Conservation (phyloP, 2,329 filamentous ascomycete genomes). For the Fusarium sp. region DNA sequence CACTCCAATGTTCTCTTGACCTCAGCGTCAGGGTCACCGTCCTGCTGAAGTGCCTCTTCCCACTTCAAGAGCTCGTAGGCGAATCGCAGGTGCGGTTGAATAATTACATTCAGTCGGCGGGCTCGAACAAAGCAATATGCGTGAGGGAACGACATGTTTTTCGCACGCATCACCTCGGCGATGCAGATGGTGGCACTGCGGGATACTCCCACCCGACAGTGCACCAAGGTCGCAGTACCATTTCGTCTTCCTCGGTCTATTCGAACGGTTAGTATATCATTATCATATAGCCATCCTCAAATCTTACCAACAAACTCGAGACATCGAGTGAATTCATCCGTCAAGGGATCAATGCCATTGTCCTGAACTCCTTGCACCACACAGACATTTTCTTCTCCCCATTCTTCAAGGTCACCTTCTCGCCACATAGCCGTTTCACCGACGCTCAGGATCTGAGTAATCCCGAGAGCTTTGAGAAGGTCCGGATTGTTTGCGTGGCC, state of each 20-base stretch:
- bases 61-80: conserved; percentile 95
- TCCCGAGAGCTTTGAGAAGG: conserved; percentile 79
- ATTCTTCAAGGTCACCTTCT: conserved; percentile 71
- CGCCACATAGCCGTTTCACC: conserved; percentile 88
- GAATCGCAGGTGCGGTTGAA: conserved; percentile 94
- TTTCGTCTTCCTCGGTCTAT: conserved; percentile 79
- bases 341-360: conserved; percentile 93
- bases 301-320: conserved; percentile 88
- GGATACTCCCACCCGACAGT: conserved; percentile 95
- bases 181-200: conserved; percentile 97
- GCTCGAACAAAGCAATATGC: conserved; percentile 98
- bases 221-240: conserved; percentile 86
- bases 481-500: conserved; percentile 93
- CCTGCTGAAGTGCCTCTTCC: conserved; percentile 77
- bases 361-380: conserved; percentile 89
- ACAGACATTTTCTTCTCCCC: conserved; percentile 80
- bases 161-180: conserved; percentile 91
- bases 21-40: conserved; percentile 53
- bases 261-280: conserved; percentile 12
- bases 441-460: conserved; percentile 87
- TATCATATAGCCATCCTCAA: background rate
- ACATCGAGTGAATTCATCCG: conserved; percentile 82
- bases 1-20: conserved; percentile 86
- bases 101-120: conserved; percentile 92
- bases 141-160: conserved; percentile 82